Evolutionary conservation across 805 yeast genomes (phyloP).

Genomic region (Komagataella pseudopastoris): DNA sequence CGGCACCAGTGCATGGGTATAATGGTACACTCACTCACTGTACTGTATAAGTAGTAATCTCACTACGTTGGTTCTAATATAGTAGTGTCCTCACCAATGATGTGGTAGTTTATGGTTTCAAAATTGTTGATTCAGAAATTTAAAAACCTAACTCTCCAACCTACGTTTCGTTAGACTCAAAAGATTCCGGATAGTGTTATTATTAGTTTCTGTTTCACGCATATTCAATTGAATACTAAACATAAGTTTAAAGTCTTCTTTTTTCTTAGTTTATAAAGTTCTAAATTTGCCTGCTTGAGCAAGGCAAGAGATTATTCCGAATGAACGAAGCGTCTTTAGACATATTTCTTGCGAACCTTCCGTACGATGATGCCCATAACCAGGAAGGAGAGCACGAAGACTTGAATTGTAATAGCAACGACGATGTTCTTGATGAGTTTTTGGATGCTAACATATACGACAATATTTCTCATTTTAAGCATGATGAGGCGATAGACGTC

Average conservation of each 20-base stretch:
- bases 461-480: background rate
- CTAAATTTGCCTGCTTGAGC: background rate
- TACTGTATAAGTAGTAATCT: too few relatives aligned
- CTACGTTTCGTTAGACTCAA: background rate
- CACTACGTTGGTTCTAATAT: too few relatives aligned
- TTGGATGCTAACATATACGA: slow-evolving; percentile 40
- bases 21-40: too few relatives aligned
- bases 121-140: background rate
- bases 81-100: background rate
- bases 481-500: background rate
- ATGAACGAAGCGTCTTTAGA: background rate
- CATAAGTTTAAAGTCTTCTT: background rate
- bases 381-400: background rate
- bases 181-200: background rate
- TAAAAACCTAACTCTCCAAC: background rate
- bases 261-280: too few relatives aligned
- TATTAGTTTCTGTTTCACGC: background rate
- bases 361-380: background rate
- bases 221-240: background rate
- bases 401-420: slow-evolving; percentile 11
- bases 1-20: too few relatives aligned
- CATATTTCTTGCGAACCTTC: background rate
- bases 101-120: background rate
- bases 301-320: background rate
- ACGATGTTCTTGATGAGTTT: slow-evolving; percentile 44